phyloP scores from a whole-genome alignment of 2,329 filamentous ascomycete genomes.

The Pezicula carpinea region DNA sequence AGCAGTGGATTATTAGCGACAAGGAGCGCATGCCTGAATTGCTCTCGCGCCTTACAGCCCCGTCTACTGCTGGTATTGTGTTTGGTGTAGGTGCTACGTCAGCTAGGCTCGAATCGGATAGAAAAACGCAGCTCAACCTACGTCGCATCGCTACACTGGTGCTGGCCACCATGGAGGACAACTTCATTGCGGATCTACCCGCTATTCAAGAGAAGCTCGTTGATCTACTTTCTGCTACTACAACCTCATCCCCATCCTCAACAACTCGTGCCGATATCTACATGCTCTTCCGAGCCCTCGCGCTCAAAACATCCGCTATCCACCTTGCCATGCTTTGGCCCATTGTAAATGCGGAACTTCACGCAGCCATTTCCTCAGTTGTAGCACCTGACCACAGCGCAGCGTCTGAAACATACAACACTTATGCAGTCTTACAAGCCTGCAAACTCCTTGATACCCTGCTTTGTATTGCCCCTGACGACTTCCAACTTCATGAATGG shows the following conservation, averaged over 20 bases:
- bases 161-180: constrained; percentile 70
- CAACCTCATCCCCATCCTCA: constrained; percentile 87
- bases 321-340: constrained; percentile 88
- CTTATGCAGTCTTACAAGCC: constrained; percentile 75
- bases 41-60: constrained; percentile 71
- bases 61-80: constrained; percentile 91
- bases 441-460: constrained; percentile 90
- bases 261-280: constrained; percentile 85
- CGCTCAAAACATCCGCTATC: constrained; percentile 72
- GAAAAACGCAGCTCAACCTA: constrained; percentile 85
- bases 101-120: constrained; percentile 89
- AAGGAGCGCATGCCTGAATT: constrained; percentile 86
- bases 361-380: constrained; percentile 72
- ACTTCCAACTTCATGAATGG: constrained; percentile 98
- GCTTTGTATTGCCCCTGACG: constrained; percentile 82
- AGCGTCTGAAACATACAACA: constrained; percentile 69
- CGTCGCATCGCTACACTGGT: constrained; percentile 77
- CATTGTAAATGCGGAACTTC: constrained; percentile 79
- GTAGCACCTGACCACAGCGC: constrained; percentile 60
- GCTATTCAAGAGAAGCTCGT: constrained; percentile 76
- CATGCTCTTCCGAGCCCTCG: constrained; percentile 77
- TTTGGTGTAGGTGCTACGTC: constrained; percentile 97
- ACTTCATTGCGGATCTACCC: constrained; percentile 72
- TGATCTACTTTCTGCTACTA: constrained; percentile 78
- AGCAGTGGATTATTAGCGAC: constrained; percentile 79